These are phyloP conservation scores for Malus hybrid DNA, from an alignment of 331 rosid species.

Conservation along the genomic window DNA sequence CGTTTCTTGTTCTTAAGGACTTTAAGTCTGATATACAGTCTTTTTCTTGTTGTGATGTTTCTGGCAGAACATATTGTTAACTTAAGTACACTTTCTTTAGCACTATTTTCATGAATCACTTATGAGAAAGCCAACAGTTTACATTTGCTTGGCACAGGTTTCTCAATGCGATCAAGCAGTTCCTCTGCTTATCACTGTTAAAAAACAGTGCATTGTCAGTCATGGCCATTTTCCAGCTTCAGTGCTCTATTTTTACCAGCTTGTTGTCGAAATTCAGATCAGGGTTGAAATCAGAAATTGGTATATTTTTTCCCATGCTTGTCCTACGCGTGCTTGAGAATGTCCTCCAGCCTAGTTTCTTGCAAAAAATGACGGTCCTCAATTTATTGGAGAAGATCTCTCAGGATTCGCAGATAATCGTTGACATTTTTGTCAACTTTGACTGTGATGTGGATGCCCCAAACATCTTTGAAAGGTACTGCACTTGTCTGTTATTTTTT, in stretches of 20 bases:
- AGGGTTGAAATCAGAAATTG: conserved; percentile 87
- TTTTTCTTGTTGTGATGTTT: background rate
- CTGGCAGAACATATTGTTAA: background rate
- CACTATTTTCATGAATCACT: conserved; percentile 1
- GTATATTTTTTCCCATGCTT: conserved; percentile 96
- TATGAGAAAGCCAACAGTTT: conserved; percentile 18
- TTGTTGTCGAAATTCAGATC: conserved; percentile 82
- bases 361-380: conserved; percentile 95
- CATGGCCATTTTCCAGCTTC: conserved; percentile 97
- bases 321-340: conserved; percentile 94
- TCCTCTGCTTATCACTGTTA: conserved; percentile 83
- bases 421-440: conserved; percentile 93
- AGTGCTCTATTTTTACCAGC: conserved; percentile 77
- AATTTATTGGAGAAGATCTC: conserved; percentile 82
- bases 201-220: conserved; percentile 93
- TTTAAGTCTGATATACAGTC: background rate
- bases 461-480: conserved; percentile 93
- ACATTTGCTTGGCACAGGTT: conserved; percentile 54
- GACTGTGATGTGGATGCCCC: conserved; percentile 98
- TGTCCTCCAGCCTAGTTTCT: conserved; percentile 95
- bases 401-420: conserved; percentile 79
- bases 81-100: background rate
- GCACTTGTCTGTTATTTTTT: conserved; percentile 23
- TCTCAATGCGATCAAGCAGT: conserved; percentile 84
- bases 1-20: background rate